Conservation (phyloP, 2,329 filamentous ascomycete genomes). For the Venturia asperata region DNA sequence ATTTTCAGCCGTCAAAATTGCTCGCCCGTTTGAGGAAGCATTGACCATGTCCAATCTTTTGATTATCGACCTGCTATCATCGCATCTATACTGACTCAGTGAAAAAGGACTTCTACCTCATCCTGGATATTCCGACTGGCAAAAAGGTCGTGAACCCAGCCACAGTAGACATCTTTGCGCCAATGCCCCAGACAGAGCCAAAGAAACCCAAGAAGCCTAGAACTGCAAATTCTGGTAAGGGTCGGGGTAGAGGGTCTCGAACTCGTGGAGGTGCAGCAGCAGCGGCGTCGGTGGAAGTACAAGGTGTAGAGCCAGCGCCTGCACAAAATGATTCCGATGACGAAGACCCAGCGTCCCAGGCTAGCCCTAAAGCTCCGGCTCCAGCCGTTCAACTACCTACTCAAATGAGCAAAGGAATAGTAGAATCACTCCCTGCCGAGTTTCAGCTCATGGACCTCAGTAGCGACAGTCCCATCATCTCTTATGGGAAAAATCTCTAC, state of each 20-base stretch:
- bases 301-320: neutral
- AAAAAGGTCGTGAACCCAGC: constrained; percentile 1
- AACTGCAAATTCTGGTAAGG: neutral
- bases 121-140: constrained; percentile 13
- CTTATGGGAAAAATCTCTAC: constrained; percentile 71
- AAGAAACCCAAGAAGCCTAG: constrained; percentile 12
- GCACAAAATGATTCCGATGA: neutral
- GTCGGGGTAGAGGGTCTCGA: constrained; percentile 8
- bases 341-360: constrained; percentile 13
- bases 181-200: constrained; percentile 3
- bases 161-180: constrained; percentile 14
- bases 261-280: neutral
- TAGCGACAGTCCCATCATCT: constrained; percentile 65
- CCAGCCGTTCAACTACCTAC: constrained; percentile 11
- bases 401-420: constrained; percentile 21
- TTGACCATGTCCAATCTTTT: neutral
- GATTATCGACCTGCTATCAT: neutral
- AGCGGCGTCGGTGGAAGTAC: neutral
- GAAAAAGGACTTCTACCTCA: constrained; percentile 17
- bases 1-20: neutral
- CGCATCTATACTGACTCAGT: neutral
- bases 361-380: neutral
- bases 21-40: neutral
- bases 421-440: constrained; percentile 28
- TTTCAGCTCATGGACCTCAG: constrained; percentile 83